These are phyloP conservation scores for Candida glucosophila DNA, from an alignment of 1,139 yeast genomes.

Conservation along the genomic window DNA sequence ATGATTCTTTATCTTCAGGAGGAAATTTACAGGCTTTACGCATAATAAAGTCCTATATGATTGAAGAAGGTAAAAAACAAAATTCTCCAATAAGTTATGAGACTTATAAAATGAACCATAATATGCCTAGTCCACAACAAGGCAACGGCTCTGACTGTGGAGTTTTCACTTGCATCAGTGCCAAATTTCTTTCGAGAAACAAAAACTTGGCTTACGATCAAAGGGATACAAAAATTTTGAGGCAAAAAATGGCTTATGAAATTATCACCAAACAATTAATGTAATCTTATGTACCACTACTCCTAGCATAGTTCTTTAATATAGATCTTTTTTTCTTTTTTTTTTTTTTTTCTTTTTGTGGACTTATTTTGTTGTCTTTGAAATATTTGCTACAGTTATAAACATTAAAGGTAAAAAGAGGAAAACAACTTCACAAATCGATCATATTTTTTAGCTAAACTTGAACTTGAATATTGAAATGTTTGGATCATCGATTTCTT, in stretches of 20 bases:
- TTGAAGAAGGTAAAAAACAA: constrained; percentile 43
- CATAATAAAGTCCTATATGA: constrained; percentile 51
- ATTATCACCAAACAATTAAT: constrained; percentile 17
- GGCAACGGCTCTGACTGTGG: constrained; percentile 93
- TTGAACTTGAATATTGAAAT: not conserved
- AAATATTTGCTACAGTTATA: constrained; percentile 1
- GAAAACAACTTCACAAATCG: not conserved
- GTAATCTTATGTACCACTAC: too few species aligned
- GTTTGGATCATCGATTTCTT: constrained; percentile 8
- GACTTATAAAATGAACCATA: constrained; percentile 23
- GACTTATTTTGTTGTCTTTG: too few species aligned
- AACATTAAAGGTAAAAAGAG: not conserved
- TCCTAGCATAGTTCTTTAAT: too few species aligned
- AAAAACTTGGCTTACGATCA: constrained; percentile 49
- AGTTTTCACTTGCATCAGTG: constrained; percentile 79
- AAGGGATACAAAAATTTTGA: constrained; percentile 58
- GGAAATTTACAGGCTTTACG: constrained; percentile 50
- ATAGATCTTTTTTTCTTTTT: too few species aligned
- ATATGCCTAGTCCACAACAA: constrained; percentile 68
- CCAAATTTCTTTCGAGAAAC: constrained; percentile 48
- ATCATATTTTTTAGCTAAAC: constrained; percentile 1
- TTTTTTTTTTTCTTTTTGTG: too few species aligned
- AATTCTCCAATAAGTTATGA: constrained; percentile 25
- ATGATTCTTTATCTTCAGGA: constrained; percentile 63
- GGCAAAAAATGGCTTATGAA: constrained; percentile 64